Evolutionary conservation across 768 basidiomycete species (phyloP), one percentile per base, ranked within the genome.

Genomic region (Mycena belliarum): DNA sequence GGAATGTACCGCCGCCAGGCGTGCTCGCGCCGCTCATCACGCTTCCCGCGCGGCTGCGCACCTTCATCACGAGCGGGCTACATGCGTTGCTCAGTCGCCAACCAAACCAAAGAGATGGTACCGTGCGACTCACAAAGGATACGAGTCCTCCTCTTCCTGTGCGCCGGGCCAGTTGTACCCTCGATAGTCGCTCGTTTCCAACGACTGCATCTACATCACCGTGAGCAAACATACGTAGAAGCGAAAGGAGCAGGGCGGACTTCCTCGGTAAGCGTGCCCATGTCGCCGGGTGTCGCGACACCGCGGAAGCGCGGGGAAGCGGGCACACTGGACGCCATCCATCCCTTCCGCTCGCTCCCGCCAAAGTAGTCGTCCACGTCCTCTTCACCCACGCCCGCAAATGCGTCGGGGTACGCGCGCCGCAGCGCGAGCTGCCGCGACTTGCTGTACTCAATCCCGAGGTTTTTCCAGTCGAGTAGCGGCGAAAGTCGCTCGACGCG

Each of bases 381-480:
- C 37, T 74, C 74, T 52, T 79, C 81, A 1, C 78, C 83, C 8
- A 69, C 72, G 40, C 84, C 85, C 65, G 87, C 82, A 77, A 97
- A 98, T 52, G 90, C 87, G 64, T 98, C 95, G 2, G 97, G 97
- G 70, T 99, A 98, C 16, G 96, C 97, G 32, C 96, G 80, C 64
- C 96, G 79, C 57, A 99, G 79, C 18, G 93, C 93, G 49, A 98
- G 77, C 73, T 96, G 95, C 40, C 97, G 79, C 24, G 93, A 91
- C 78, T 98, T 99, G 72, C 89, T 87, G 73, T 99, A 99, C 73
- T 99, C 97, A 60, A 98, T 83, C 2, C 97, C 97, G 28, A 99
- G 78, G 68, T 93, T 93, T 79, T 99, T 99, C 97, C 97, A 98
- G 72, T 99, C 97, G 58, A 99, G 79, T 55, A 99, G 73, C 16